These are phyloP conservation scores for Globisporangium ultimum DNA, from an alignment of 352 stramenopile genomes.

Conservation along the genomic window DNA sequence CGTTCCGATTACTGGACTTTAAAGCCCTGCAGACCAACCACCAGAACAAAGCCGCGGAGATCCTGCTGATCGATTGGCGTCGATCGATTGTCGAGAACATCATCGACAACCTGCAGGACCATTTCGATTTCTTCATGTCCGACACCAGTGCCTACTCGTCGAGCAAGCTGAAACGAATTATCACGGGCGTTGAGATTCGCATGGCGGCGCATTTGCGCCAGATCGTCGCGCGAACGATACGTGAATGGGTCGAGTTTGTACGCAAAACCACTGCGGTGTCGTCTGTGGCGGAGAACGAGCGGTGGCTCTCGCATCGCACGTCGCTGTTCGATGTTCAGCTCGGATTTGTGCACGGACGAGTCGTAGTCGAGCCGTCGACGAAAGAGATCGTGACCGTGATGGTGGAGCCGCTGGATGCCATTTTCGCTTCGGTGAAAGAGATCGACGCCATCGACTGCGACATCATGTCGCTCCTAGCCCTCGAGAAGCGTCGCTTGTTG, in stretches of 20 bases:
- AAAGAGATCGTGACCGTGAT: conserved; percentile 77
- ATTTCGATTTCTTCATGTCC: conserved; percentile 92
- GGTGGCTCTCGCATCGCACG: conserved; percentile 42
- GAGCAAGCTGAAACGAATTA: conserved; percentile 64
- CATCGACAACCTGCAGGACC: conserved; percentile 92
- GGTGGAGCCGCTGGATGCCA: conserved; percentile 74
- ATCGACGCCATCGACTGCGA: conserved; percentile 88
- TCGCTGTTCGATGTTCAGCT: conserved; percentile 88
- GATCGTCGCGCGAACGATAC: conserved; percentile 54
- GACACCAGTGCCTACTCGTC: conserved; percentile 53
- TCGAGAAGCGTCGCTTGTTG: conserved; percentile 57
- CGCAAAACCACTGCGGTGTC: conserved; percentile 14
- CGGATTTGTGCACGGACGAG: conserved; percentile 35
- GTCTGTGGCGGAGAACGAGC: conserved; percentile 11
- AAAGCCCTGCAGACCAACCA: conserved; percentile 68
- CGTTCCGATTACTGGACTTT: conserved; percentile 86
- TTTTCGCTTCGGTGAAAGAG: conserved; percentile 71
- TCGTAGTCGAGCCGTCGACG: conserved; percentile 56
- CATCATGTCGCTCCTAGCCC: conserved; percentile 85
- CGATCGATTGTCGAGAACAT: conserved; percentile 90
- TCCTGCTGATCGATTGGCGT: conserved; percentile 85
- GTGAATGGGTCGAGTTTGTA: conserved; percentile 65
- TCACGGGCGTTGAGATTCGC: conserved; percentile 84
- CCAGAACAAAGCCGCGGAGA: conserved; percentile 72
- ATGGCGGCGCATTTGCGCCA: conserved; percentile 82